Base-by-base conservation (phyloP, 257 asterid genomes). In the Eustoma russellianum region DNA sequence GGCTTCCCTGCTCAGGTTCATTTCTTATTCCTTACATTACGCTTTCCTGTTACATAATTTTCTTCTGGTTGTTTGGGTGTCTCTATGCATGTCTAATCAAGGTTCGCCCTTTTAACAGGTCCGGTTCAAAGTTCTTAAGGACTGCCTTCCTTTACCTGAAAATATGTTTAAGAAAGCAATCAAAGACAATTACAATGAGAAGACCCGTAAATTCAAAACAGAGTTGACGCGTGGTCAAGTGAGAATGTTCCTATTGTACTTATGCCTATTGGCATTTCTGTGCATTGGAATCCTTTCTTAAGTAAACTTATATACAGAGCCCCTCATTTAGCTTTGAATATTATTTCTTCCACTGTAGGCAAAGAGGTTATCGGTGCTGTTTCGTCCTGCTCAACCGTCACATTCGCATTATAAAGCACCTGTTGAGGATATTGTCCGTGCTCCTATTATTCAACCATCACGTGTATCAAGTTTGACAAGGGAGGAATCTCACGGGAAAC, bases 1-100 rank as follows among this genome's bases (percentile, higher is more conserved):
- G 84, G 62, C 40, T 92, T 92, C 66, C 97, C 95, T 15, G 95
- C 83, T 45, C 98, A 92, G 98, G 98, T 87, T 55, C 10, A 48
- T 41, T 15, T 30, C n/a, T 38, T 38, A 38, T 7, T 9, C 43
- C 43, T 38, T 11, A 11, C 12, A 11, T 38, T 38, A 38, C 7
- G 9, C 10, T 38, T 38, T 38, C 7, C 43, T 38, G 11, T 38
- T 11, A 38, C 43, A 5, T 5, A 38, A 1, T 38, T 38, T 38
- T 9, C 43, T 38, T 38, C 12, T 5, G 12, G 1, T 8, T 11
- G 12, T 38, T 10, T 38, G 43, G 11, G 9, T 38, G 43, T 7
- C 43, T 38, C 13, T 38, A 38, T 38, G 43, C 7, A 24, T 24
- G 47, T 35, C 43, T 70, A 58, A 18, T 55, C 60, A 50, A 34